These are phyloP conservation scores for Scenedesmus sp. DNA, from an alignment of 163 green algal species.

Conservation along the genomic window DNA sequence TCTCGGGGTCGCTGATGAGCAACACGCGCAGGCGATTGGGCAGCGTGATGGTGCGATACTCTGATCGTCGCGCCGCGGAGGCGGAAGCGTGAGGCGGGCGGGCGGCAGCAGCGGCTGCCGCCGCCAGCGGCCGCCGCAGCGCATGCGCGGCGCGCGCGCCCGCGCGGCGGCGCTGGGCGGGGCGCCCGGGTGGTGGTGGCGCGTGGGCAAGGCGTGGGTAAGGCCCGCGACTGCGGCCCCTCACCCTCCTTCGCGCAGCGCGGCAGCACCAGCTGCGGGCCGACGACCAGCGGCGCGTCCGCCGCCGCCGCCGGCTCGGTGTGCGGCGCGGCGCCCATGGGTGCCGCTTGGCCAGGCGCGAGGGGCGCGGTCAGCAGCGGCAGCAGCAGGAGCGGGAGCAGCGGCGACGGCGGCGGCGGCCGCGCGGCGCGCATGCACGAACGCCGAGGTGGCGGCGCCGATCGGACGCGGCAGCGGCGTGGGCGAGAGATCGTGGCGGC, in stretches of 20 bases:
- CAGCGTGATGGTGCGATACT: slow-evolving; percentile 48
- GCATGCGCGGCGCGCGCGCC: not conserved
- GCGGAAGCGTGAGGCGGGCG: not conserved
- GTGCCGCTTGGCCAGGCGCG: not conserved
- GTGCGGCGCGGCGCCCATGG: too few relatives aligned
- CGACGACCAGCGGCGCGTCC: too few relatives aligned
- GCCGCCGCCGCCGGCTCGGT: too few relatives aligned
- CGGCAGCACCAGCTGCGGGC: not conserved
- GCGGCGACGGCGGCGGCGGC: not conserved
- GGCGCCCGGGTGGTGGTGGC: not conserved
- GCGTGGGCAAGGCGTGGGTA: not conserved
- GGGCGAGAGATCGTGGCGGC: not conserved
- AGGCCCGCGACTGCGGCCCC: not conserved
- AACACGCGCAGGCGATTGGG: slow-evolving; percentile 72
- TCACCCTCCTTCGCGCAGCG: not conserved
- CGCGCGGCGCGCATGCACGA: not conserved
- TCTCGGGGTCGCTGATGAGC: slow-evolving; percentile 72
- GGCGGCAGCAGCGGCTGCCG: not conserved
- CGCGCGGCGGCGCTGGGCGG: not conserved
- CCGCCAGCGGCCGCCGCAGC: not conserved
- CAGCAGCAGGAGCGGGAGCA: not conserved
- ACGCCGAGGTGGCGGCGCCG: not conserved
- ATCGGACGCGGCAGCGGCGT: not conserved
- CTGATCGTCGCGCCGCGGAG: not conserved
- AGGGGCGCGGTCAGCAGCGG: not conserved